Percentiles rank a stretch among this genome's conserved stretches.
These are phyloP conservation scores for Knoxia roxburghii DNA, from an alignment of 257 asterid genomes.

Conservation along the genomic window DNA sequence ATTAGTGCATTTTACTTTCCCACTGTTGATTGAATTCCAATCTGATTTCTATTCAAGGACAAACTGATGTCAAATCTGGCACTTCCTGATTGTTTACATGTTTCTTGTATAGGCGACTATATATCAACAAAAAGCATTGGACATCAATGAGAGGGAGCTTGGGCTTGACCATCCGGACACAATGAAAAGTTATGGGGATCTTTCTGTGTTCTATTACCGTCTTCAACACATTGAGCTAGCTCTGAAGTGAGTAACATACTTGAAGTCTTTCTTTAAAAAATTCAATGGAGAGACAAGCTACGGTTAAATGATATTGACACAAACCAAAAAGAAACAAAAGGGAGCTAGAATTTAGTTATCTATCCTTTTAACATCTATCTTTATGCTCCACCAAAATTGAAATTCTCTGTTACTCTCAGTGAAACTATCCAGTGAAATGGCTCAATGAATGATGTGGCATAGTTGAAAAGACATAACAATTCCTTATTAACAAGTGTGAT, in stretches of 20 bases:
- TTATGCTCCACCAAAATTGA: conserved; percentile 11
- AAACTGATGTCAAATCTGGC: too few relatives aligned
- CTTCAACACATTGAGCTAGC: conserved; percentile 98
- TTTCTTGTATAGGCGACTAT: conserved; percentile 69
- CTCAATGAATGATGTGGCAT: too few relatives aligned
- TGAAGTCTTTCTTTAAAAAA: conserved; percentile 16
- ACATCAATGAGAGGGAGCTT: conserved; percentile 95
- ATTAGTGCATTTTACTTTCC: neutral
- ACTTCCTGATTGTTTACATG: conserved; percentile 2
- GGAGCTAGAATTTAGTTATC: neutral
- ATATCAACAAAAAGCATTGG: conserved; percentile 97
- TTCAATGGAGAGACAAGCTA: neutral
- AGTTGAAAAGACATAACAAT: too few relatives aligned
- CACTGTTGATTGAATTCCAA: neutral
- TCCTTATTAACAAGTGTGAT: too few relatives aligned
- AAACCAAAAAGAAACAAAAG: neutral
- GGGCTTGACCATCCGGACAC: conserved; percentile 99
- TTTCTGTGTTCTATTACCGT: conserved; percentile 94
- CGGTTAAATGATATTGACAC: neutral
- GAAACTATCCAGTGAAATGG: too few relatives aligned
- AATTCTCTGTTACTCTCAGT: too few relatives aligned
- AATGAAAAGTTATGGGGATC: conserved; percentile 99
- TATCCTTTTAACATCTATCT: neutral
- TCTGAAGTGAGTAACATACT: conserved; percentile 65
- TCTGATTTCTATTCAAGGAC: neutral